Percentiles rank a stretch among this genome's conserved stretches.
These are phyloP conservation scores for Amanita rimosa DNA, from an alignment of 768 basidiomycete genomes.

Conservation along the genomic window DNA sequence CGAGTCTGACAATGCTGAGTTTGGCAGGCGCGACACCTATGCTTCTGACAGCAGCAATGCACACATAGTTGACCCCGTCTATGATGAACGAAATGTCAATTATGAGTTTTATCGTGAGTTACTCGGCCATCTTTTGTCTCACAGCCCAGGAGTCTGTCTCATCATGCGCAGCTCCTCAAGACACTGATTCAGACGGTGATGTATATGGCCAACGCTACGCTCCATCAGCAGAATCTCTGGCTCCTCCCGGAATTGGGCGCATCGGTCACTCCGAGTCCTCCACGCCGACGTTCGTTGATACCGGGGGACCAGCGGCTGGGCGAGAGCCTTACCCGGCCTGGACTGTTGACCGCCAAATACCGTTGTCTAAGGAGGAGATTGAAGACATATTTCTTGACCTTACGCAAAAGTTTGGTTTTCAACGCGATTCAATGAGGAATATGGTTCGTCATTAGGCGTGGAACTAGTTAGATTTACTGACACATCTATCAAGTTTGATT, in stretches of 20 bases:
- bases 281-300: slow-evolving; percentile 65
- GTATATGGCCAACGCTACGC: slow-evolving; percentile 59
- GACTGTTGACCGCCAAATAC: slow-evolving; percentile 85
- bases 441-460: slow-evolving; percentile 43
- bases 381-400: slow-evolving; percentile 97
- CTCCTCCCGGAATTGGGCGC: slow-evolving; percentile 33
- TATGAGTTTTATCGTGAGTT: slow-evolving; percentile 56
- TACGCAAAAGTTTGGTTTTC: slow-evolving; percentile 98
- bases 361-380: slow-evolving; percentile 98
- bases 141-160: slow-evolving; percentile 12
- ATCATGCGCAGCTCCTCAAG: slow-evolving; percentile 48
- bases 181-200: slow-evolving; percentile 78
- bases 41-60: slow-evolving; percentile 62
- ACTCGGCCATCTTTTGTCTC: slow-evolving; percentile 5
- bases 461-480: slow-evolving; percentile 8
- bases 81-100: slow-evolving; percentile 53
- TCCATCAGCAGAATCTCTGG: slow-evolving; percentile 70
- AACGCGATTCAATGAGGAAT: slow-evolving; percentile 89
- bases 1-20: slow-evolving; percentile 62
- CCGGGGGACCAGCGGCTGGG: slow-evolving; percentile 37
- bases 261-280: slow-evolving; percentile 57
- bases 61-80: slow-evolving; percentile 45
- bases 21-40: slow-evolving; percentile 54
- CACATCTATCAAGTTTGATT: slow-evolving; percentile 63
- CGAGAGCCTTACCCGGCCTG: slow-evolving; percentile 92